phyloP scores from a whole-genome alignment of 2,329 filamentous ascomycete species.

The Aspergillus candidus region DNA sequence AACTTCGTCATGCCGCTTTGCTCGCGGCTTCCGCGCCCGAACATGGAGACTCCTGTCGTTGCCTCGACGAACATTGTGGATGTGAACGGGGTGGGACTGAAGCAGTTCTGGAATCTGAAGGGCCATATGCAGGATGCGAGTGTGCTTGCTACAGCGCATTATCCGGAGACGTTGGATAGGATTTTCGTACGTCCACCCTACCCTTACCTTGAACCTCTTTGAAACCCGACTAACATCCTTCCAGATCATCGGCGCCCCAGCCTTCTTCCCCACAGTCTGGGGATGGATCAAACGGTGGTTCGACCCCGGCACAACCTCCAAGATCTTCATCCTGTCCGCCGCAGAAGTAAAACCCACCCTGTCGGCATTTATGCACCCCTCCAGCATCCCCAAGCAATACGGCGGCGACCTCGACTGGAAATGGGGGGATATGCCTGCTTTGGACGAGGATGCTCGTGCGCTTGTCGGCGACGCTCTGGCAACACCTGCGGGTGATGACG shows the following conservation, averaged over 20 bases:
- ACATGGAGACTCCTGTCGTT: constrained; percentile 78
- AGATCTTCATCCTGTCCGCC: constrained; percentile 82
- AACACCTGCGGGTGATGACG: constrained; percentile 18
- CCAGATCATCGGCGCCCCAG: constrained; percentile 77
- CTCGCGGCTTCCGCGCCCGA: constrained; percentile 67
- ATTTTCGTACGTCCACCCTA: constrained; percentile 52
- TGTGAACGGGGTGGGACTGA: constrained; percentile 77
- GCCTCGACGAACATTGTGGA: constrained; percentile 94
- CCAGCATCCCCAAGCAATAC: constrained; percentile 83
- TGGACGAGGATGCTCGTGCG: constrained; percentile 51
- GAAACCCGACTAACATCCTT: constrained; percentile 1
- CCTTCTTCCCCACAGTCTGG: constrained; percentile 87
- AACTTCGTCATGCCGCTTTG: constrained; percentile 81
- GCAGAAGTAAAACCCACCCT: constrained; percentile 71
- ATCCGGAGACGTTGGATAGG: constrained; percentile 85
- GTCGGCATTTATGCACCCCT: constrained; percentile 70
- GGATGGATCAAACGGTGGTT: constrained; percentile 96
- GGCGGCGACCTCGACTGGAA: constrained; percentile 78
- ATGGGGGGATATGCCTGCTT: constrained; percentile 67
- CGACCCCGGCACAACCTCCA: constrained; percentile 85
- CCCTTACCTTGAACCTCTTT: too few species aligned
- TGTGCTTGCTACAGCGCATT: constrained; percentile 82
- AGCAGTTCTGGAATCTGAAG: constrained; percentile 95
- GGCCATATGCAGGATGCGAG: constrained; percentile 89
- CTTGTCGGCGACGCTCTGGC: constrained; percentile 24